Conservation (phyloP, 345 rosid genomes). For the Toxicodendron radicans region DNA sequence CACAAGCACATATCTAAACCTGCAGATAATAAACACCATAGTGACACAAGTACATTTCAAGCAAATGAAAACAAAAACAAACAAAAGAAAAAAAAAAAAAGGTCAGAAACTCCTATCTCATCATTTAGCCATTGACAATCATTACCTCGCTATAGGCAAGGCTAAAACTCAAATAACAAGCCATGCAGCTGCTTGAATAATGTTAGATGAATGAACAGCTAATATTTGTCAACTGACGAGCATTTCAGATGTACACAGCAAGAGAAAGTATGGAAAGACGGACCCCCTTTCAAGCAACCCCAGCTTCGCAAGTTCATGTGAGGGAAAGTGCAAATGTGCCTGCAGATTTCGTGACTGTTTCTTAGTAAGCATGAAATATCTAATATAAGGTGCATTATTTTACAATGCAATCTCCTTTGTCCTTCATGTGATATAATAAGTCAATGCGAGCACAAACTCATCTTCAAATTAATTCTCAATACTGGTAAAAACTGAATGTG, state of each 20-base stretch:
- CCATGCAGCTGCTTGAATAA: conserved; percentile 20
- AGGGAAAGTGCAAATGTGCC: conserved; percentile 31
- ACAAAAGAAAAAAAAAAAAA: too few relatives aligned
- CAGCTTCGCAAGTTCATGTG: conserved; percentile 19
- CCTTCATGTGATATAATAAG: conserved; percentile 6
- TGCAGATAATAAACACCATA: conserved; percentile 16
- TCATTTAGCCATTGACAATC: conserved; percentile 13
- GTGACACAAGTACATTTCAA: background rate
- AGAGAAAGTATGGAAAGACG: conserved; percentile 20
- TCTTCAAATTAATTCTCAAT: background rate
- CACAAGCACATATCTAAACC: conserved; percentile 25
- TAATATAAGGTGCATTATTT: background rate
- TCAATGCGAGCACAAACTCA: background rate
- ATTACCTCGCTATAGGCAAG: conserved; percentile 24
- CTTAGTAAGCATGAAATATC: conserved; percentile 25
- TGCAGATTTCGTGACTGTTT: conserved; percentile 36
- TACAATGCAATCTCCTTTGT: background rate
- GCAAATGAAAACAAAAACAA: conserved; percentile 3
- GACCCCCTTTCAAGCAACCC: conserved; percentile 27
- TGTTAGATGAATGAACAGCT: conserved; percentile 27
- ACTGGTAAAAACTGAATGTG: background rate
- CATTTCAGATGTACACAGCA: conserved; percentile 17
- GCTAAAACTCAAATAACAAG: conserved; percentile 23
- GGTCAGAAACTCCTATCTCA: background rate
- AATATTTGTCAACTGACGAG: conserved; percentile 22